Base-by-base conservation (phyloP, 2,329 filamentous ascomycete genomes). In the Rutstroemia sp. region DNA sequence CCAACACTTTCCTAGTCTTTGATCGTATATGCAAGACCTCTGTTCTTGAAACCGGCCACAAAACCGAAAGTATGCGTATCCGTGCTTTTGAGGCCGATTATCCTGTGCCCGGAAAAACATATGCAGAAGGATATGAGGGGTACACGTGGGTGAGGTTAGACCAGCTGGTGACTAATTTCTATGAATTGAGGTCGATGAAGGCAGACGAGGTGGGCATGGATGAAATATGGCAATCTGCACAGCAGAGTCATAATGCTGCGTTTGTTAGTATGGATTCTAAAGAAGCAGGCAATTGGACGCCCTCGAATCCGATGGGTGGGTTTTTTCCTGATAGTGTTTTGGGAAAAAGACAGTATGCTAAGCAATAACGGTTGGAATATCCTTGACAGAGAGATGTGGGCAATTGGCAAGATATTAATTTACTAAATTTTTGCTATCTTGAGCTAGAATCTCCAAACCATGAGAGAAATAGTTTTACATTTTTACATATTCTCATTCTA, bases 161-260 rank as follows among this genome's bases (percentile, higher is more conserved):
- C 23, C 23, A 51, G n/a, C 27, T 34, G n/a, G 47, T 59, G 5
- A 54, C 51, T 30, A 48, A 54, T 19, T 59, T 59, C 19, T 59
- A 57, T 38, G 42, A 54, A 17, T 39, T 59, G 12, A 47, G 51
- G 8, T 51, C 8, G 12, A 51, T 48, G 5, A 54, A 45, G 10
- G 57, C 30, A 1, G 36, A 56, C 5, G 48, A 54, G 12, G 30
- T 54, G 34, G 45, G 39, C 6, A 59, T 57, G 54, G 57, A 57
- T 57, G n/a, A 57, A 6, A 57, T 59, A 34, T 57, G 54, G 57
- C 39, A 54, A n/a, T 50, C 27, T 6, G 49, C 48, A 40, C 38
- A 54, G 34, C 3, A 17, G 27, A 57, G 57, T 36, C n/a, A 4
- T 2, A 9, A 57, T 23, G 8, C 21, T 30, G 57, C 54, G 14